Evolutionary conservation across 192 early-diverging fungal genomes (phyloP).

Genomic region (Coemansia biformis): DNA sequence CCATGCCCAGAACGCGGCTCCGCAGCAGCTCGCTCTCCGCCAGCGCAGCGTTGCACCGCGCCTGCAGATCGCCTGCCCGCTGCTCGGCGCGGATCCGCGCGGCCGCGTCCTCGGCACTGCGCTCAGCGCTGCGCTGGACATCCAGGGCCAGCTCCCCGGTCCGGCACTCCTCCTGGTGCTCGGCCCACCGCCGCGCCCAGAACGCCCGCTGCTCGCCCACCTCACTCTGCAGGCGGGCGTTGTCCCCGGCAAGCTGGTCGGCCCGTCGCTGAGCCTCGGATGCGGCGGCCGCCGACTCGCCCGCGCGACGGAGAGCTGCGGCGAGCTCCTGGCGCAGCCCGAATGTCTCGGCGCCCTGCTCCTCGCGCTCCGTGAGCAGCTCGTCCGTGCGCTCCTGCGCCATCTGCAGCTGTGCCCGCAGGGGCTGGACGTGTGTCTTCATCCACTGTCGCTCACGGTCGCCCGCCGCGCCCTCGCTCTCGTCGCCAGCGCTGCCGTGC

Average conservation of each 20-base stretch:
- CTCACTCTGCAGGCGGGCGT: slow-evolving; percentile 18
- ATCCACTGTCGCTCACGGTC: slow-evolving; percentile 30
- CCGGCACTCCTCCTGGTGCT: slow-evolving; percentile 21
- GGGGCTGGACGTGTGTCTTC: slow-evolving; percentile 23
- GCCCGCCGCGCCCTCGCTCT: neutral
- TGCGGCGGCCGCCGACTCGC: slow-evolving; percentile 10
- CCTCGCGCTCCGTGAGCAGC: slow-evolving; percentile 37
- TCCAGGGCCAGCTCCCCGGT: neutral
- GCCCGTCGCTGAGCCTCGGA: slow-evolving; percentile 16
- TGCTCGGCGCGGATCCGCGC: slow-evolving; percentile 34
- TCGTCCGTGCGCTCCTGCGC: slow-evolving; percentile 37
- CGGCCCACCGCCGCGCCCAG: slow-evolving; percentile 31
- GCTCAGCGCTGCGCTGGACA: slow-evolving; percentile 1
- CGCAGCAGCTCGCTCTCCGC: slow-evolving; percentile 24
- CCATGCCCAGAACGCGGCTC: slow-evolving; percentile 11
- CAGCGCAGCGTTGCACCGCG: slow-evolving; percentile 11
- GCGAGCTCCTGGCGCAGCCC: slow-evolving; percentile 24
- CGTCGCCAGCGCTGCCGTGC: neutral
- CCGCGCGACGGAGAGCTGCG: slow-evolving; percentile 19
- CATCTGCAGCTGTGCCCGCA: slow-evolving; percentile 31
- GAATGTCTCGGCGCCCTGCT: slow-evolving; percentile 21
- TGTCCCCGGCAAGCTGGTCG: slow-evolving; percentile 28
- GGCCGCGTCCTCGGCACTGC: slow-evolving; percentile 20
- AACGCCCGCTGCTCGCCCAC: slow-evolving; percentile 26
- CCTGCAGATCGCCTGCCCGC: slow-evolving; percentile 21